Evolutionary conservation across 208 protist species (phyloP).

Genomic region (Zelonia costaricensis): DNA sequence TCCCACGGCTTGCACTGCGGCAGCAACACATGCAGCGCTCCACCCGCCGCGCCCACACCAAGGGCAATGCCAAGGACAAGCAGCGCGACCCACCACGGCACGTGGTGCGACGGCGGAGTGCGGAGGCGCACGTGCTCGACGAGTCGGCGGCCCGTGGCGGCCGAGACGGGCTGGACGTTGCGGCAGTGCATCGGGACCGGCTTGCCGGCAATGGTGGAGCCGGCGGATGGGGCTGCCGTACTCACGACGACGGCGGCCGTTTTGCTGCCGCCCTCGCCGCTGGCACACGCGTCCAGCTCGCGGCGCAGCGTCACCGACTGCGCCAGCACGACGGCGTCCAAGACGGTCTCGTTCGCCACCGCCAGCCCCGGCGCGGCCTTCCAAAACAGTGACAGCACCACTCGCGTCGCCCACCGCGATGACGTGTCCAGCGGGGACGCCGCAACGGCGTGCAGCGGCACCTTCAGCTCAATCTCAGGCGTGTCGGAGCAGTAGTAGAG

Average conservation of each 20-base stretch:
- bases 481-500: conserved; percentile 18
- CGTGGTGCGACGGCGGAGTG: background rate
- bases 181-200: conserved; percentile 11
- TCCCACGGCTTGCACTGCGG: background rate
- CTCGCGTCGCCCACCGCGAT: conserved; percentile 17
- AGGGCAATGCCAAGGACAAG: conserved; percentile 5
- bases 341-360: conserved; percentile 18
- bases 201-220: conserved; percentile 2
- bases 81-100: conserved; percentile 7
- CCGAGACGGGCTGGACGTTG: conserved; percentile 2
- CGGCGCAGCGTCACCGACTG: conserved; percentile 7
- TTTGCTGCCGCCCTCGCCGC: background rate
- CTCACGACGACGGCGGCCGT: too few species aligned
- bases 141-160: conserved; percentile 7
- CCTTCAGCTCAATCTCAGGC: conserved; percentile 10
- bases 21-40: background rate
- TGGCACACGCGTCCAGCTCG: background rate
- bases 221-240: background rate
- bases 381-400: conserved; percentile 20
- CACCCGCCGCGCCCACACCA: conserved; percentile 7
- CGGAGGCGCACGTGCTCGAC: background rate
- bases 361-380: conserved; percentile 1
- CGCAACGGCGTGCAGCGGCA: conserved; percentile 11
- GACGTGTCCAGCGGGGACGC: too few species aligned
- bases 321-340: conserved; percentile 22